phyloP scores from a whole-genome alignment of 164 flowering plant genomes.

The Tinospora cordifolia region DNA sequence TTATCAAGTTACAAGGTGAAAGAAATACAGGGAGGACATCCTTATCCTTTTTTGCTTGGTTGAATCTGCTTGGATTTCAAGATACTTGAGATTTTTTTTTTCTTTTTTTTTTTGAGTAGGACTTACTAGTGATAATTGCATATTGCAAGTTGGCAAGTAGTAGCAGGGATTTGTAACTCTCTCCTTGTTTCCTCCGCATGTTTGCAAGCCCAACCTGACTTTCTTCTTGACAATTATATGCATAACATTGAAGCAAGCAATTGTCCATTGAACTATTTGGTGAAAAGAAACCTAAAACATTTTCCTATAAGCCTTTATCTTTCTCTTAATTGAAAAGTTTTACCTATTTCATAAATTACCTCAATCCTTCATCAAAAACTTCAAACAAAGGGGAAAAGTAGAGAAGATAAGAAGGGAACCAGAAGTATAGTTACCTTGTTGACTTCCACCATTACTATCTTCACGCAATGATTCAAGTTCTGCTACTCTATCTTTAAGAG shows the following conservation, averaged over 20 bases:
- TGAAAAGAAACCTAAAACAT: too few relatives aligned
- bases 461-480: conserved; percentile 38
- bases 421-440: conserved; percentile 19
- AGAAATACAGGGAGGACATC: not conserved
- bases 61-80: too few relatives aligned
- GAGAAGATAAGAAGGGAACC: not conserved
- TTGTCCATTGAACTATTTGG: not conserved
- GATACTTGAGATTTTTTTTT: too few relatives aligned
- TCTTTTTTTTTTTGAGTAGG: too few relatives aligned
- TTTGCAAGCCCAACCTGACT: not conserved
- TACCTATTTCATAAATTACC: not conserved
- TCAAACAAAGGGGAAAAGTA: not conserved
- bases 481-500: conserved; percentile 49
- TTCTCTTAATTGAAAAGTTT: too few relatives aligned
- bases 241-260: not conserved
- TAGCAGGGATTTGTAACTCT: not conserved
- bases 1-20: not conserved
- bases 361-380: not conserved
- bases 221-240: not conserved
- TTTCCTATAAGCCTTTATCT: too few relatives aligned
- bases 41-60: too few relatives aligned
- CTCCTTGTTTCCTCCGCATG: not conserved
- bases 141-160: not conserved
- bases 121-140: too few relatives aligned
- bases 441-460: conserved; percentile 19